Base-by-base conservation (phyloP, 345 rosid genomes). In the Clarkia xantiana region DNA sequence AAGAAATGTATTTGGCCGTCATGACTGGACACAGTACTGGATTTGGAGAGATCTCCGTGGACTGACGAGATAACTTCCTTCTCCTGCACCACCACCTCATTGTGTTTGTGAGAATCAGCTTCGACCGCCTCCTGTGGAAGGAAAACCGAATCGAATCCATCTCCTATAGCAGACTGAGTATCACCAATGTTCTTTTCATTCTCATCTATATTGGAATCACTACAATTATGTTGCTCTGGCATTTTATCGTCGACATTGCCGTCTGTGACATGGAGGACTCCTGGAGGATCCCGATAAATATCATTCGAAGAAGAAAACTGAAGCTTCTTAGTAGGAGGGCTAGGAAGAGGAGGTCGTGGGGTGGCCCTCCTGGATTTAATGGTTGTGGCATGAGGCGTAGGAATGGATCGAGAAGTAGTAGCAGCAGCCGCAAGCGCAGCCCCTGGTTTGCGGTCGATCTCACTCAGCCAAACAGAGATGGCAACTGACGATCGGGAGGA, bases 361-460 rank as follows among this genome's bases (percentile, higher is more conserved):
- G 45, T 57, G 40, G 57, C 57, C 68, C 94, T 77, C 67, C 86
- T 71, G 25, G 95, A 82, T 84, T 90, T 90, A 59, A 90, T 77
- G 9, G 83, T 87, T 13, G 87, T 79, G 14, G 97, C 97, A 61
- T 89, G 91, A 0, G 95, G 95, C 2, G 97, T 82, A 15, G 86
- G 84, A 45, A 82, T 69, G 12, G 76, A 63, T 49, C 95, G 73
- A 22, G 95, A 89, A 22, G 97, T 94, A 4, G 97, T 95, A 0
- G 76, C 80, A 0, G 97, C 97, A 2, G 95, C 95, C 14, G 97
- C 97, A 34, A 89, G 86, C 11, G 97, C 95, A 39, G 94, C 97
- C 3, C 97, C 97, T 0, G 95, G 97, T 67, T 89, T 89, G 76
- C 86, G 54, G 69, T 86, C 43, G 94, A 79, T 60, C 76, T 68